These are phyloP conservation scores for Termitomyces eurrhizus DNA, from an alignment of 768 basidiomycete genomes.

Conservation along the genomic window DNA sequence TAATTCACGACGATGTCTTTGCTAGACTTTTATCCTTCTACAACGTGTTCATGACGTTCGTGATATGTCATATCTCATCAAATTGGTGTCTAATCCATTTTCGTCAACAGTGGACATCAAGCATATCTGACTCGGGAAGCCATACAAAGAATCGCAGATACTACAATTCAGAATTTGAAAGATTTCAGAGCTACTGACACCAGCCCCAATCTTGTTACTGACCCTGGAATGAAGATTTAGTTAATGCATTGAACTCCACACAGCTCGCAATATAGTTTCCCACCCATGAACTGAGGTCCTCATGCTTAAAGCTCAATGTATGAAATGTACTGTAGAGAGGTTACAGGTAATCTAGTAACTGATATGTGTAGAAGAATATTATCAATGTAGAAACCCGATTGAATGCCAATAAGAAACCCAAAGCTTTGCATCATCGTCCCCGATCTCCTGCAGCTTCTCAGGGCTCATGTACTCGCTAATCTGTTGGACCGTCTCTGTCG, in stretches of 20 bases:
- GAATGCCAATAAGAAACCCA: slow-evolving; percentile 12
- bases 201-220: slow-evolving; percentile 22
- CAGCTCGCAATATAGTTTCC: neutral
- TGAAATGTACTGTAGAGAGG: neutral
- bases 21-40: slow-evolving; percentile 42
- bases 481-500: neutral
- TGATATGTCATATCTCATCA: neutral
- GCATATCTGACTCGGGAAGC: slow-evolving; percentile 40
- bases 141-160: slow-evolving; percentile 34
- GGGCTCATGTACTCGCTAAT: neutral
- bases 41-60: slow-evolving; percentile 42
- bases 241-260: slow-evolving; percentile 17
- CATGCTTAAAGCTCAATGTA: neutral
- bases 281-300: neutral
- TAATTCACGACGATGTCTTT: slow-evolving; percentile 42
- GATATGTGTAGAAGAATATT: neutral
- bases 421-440: neutral
- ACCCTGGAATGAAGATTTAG: neutral
- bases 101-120: slow-evolving; percentile 33
- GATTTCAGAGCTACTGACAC: slow-evolving; percentile 29
- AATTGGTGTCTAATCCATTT: neutral
- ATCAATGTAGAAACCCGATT: neutral
- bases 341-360: neutral
- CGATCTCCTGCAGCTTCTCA: slow-evolving; percentile 1
- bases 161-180: slow-evolving; percentile 32